Base-by-base conservation (phyloP, 2,329 filamentous ascomycete species). In the Phialophora expanda region DNA sequence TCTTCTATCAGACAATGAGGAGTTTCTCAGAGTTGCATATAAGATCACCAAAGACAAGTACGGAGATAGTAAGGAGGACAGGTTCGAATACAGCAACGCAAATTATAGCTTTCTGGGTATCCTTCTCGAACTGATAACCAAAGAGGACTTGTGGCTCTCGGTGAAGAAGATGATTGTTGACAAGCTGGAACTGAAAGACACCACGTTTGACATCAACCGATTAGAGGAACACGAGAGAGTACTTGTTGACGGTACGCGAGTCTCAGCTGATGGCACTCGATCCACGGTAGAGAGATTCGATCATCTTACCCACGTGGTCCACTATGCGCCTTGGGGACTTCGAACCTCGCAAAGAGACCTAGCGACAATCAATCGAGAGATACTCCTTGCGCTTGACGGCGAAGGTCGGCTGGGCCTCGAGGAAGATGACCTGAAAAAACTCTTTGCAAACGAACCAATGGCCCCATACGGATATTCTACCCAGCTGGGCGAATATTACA, bases 51-150 rank as follows among this genome's bases (percentile, higher is more conserved):
- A 48, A 5, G 44, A 48, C 44, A 48, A 22, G 44, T 48, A 48
- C 44, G 20, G 44, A 48, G 20, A 22, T 22, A 48, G 44, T 48
- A n/a, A 48, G 20, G 44, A 48, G 44, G 1, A n/a, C 14, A 48
- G 20, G 44, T 48, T 48, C 44, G 44, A 48, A 48, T 48, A 48
- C 44, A 48, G 44, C 44, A 48, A 48, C 44, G 44, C 44, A 14
- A 48, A 48, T 20, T 48, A 48, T 11, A 20, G n/a, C 2, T 48
- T 48, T 48, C 44, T 48, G 11, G 44, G 44, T 11, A 48, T 48
- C 14, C 17, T 48, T 2, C 44, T 48, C 44, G 44, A 48, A 48
- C 20, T n/a, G 12, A n/a, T 48, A 22, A 48, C 44, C 44, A 4
- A 3, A 20, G 20, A 48, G 9, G 1, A 1, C 2, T 48, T 48